Percentiles rank a stretch among this genome's conserved stretches.
phyloP scores from a whole-genome alignment of 2,329 filamentous ascomycete species.

The Mycogone perniciosa region DNA sequence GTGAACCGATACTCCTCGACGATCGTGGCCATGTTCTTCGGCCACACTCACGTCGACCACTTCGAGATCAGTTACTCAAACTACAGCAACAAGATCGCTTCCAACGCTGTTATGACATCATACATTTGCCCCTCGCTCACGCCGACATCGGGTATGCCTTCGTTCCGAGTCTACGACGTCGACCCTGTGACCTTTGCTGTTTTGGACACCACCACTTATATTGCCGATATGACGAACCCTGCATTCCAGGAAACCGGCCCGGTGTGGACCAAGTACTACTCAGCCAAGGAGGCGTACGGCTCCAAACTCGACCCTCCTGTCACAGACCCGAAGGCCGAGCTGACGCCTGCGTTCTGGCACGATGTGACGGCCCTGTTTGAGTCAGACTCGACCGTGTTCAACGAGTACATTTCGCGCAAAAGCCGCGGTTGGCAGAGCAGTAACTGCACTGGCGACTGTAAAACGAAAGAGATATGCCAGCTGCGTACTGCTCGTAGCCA shows the following conservation, averaged over 20 bases:
- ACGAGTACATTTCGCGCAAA: conserved; percentile 41
- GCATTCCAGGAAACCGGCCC: conserved; percentile 40
- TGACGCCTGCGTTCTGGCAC: conserved; percentile 55
- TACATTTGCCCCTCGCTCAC: conserved; percentile 50
- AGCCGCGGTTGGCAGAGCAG: conserved; percentile 38
- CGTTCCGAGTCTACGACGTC: conserved; percentile 53
- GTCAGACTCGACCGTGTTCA: conserved; percentile 35
- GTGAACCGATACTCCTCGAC: conserved; percentile 47
- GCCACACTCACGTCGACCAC: conserved; percentile 51
- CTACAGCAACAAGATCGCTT: conserved; percentile 34
- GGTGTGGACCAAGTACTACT: conserved; percentile 50
- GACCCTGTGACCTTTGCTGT: conserved; percentile 51
- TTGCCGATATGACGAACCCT: conserved; percentile 43
- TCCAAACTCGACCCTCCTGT: conserved; percentile 36
- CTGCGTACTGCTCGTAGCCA: conserved; percentile 46
- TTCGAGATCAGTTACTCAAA: conserved; percentile 50
- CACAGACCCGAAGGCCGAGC: conserved; percentile 32
- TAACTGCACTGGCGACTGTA: conserved; percentile 38
- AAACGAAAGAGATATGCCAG: conserved; percentile 42
- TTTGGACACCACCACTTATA: conserved; percentile 48
- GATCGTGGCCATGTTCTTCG: conserved; percentile 51
- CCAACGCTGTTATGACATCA: conserved; percentile 42
- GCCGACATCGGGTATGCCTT: conserved; percentile 48
- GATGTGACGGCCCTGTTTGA: conserved; percentile 46
- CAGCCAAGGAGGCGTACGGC: conserved; percentile 49